Evolutionary conservation across 2,329 filamentous ascomycete genomes (phyloP).

Genomic region (Aspergillus vadensis): DNA sequence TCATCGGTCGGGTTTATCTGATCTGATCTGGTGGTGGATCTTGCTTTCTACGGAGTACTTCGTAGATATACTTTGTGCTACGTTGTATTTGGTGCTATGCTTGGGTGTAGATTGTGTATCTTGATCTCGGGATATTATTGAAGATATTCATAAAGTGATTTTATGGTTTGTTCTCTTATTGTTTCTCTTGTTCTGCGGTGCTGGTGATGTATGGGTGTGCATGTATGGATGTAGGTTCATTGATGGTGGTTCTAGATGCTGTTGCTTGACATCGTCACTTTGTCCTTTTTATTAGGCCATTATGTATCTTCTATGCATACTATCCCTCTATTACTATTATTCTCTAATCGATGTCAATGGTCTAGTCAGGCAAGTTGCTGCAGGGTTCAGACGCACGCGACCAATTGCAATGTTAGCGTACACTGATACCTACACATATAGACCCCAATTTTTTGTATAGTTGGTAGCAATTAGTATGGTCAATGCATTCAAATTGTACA

Average conservation of each 20-base stretch:
- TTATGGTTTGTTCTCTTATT: too few species aligned
- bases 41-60: neutral
- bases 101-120: neutral
- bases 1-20: constrained; percentile 23
- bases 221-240: neutral
- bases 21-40: constrained; percentile 2
- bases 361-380: too few species aligned
- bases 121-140: too few species aligned
- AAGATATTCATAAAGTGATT: too few species aligned
- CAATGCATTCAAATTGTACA: neutral
- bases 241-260: neutral
- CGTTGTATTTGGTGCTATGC: neutral
- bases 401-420: too few species aligned
- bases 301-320: neutral
- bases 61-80: neutral
- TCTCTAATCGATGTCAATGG: too few species aligned
- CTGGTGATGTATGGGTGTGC: neutral
- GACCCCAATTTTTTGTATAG: too few species aligned
- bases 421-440: too few species aligned
- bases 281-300: neutral
- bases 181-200: too few species aligned
- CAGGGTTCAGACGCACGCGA: too few species aligned
- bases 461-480: too few species aligned
- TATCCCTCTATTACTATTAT: neutral
- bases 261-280: neutral